These are phyloP conservation scores for Daldinia childiae DNA, from an alignment of 495 filamentous ascomycete genomes.

Conservation along the genomic window DNA sequence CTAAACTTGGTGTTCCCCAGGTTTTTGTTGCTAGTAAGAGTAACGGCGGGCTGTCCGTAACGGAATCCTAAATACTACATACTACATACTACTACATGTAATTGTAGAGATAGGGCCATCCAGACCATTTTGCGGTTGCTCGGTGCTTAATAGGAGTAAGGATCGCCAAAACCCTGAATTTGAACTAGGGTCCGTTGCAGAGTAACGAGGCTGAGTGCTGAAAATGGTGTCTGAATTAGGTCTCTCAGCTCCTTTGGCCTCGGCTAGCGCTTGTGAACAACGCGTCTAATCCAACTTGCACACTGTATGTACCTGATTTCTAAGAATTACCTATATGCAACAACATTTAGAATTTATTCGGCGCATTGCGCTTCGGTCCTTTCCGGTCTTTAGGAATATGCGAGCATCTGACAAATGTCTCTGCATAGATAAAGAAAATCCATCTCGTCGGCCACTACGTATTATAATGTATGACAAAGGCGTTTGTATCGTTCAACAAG, in stretches of 20 bases:
- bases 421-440: conserved; percentile 22
- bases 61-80: conserved; percentile 22
- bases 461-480: conserved; percentile 25
- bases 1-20: conserved; percentile 14
- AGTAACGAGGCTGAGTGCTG: conserved; percentile 44
- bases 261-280: conserved; percentile 26
- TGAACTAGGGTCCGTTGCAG: conserved; percentile 36
- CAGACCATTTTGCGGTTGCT: conserved; percentile 25
- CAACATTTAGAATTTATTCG: conserved; percentile 14
- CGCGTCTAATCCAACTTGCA: conserved; percentile 18
- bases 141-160: conserved; percentile 42
- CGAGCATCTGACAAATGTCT: conserved; percentile 9
- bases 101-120: conserved; percentile 29
- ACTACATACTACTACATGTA: conserved; percentile 25
- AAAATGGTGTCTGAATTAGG: conserved; percentile 31
- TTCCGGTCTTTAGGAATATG: conserved; percentile 21
- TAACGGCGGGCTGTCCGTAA: conserved; percentile 22
- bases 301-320: neutral
- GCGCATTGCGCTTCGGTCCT: conserved; percentile 40
- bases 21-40: conserved; percentile 2
- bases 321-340: conserved; percentile 17
- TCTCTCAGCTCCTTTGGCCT: conserved; percentile 41
- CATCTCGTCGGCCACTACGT: conserved; percentile 19
- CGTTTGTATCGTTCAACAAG: conserved; percentile 5
- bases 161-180: conserved; percentile 39